A percentile compares a stretch with the other conserved stretches of the same genome.
These are phyloP conservation scores for Pelagomonas calceolata DNA, from an alignment of 108 stramenopile genomes.

Conservation along the genomic window DNA sequence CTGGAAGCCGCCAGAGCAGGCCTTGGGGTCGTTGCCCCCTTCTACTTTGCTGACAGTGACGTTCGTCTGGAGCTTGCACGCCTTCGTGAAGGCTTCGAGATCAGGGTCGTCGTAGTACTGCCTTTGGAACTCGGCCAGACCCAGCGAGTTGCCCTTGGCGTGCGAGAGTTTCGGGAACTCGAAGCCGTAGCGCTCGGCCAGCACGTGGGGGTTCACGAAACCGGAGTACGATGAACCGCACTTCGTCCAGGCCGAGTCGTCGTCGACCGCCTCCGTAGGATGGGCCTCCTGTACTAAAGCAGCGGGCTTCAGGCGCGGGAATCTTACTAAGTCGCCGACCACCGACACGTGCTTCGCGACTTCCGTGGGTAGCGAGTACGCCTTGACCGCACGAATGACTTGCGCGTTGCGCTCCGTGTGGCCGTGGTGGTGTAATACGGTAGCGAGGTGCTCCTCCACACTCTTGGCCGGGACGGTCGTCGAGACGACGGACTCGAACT, in stretches of 20 bases:
- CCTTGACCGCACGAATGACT: constrained; percentile 8
- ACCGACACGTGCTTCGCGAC: constrained; percentile 11
- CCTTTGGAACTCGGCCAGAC: constrained; percentile 29
- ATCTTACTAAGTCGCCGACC: constrained; percentile 3
- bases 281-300: neutral
- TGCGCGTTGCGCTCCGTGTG: neutral
- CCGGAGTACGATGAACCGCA: constrained; percentile 17
- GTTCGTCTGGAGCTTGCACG: constrained; percentile 13
- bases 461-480: constrained; percentile 9
- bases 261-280: neutral
- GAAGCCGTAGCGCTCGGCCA: constrained; percentile 8
- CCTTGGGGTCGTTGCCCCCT: constrained; percentile 12
- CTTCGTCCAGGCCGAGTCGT: neutral
- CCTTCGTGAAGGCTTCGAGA: constrained; percentile 9
- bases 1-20: constrained; percentile 10
- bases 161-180: neutral
- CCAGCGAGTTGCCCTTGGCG: constrained; percentile 7
- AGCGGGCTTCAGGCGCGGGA: neutral
- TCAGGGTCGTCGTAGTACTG: constrained; percentile 25
- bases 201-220: constrained; percentile 18
- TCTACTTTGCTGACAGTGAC: constrained; percentile 7
- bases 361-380: constrained; percentile 6
- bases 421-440: constrained; percentile 6
- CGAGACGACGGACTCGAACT: constrained; percentile 1
- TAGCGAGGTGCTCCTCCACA: constrained; percentile 7